A percentile compares a stretch with the other conserved stretches of the same genome.
These are phyloP conservation scores for Stellera chamaejasme DNA, from an alignment of 345 rosid species.

Conservation along the genomic window DNA sequence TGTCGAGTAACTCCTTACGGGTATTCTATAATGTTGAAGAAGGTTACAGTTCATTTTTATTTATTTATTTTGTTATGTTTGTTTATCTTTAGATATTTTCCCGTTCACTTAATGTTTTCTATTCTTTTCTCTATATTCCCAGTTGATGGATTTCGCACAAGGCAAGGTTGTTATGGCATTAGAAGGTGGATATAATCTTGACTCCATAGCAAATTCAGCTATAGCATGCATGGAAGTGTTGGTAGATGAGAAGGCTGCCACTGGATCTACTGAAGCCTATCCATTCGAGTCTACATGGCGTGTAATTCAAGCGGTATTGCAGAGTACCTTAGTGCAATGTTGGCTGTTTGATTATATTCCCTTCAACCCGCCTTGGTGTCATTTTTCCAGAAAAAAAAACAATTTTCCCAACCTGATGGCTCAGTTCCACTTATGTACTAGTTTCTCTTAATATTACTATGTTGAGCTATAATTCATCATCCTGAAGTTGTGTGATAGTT, in stretches of 20 bases:
- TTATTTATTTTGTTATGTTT: neutral
- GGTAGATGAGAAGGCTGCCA: conserved; percentile 43
- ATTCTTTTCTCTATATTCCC: conserved; percentile 6
- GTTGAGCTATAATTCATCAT: too few relatives aligned
- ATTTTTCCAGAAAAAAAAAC: neutral
- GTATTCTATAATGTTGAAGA: conserved; percentile 65
- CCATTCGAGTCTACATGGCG: conserved; percentile 92
- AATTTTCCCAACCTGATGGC: too few relatives aligned
- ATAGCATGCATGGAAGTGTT: conserved; percentile 84
- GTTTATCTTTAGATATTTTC: conserved; percentile 2
- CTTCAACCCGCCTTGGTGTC: conserved; percentile 4
- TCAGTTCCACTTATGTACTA: too few relatives aligned
- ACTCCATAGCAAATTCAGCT: conserved; percentile 73
- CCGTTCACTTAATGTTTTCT: neutral
- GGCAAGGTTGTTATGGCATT: conserved; percentile 81
- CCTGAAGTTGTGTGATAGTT: too few relatives aligned
- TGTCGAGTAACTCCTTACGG: conserved; percentile 81
- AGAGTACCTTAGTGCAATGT: conserved; percentile 5
- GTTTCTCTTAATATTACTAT: too few relatives aligned
- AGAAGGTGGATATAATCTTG: conserved; percentile 94
- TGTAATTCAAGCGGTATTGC: conserved; percentile 58
- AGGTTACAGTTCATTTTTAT: conserved; percentile 31
- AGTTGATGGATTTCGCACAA: conserved; percentile 82
- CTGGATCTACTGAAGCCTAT: conserved; percentile 56
- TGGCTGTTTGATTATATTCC: neutral